Evolutionary conservation across 306 rosid genomes (phyloP), one percentile per base, ranked within the genome.

Genomic region (Quillaja saponaria): DNA sequence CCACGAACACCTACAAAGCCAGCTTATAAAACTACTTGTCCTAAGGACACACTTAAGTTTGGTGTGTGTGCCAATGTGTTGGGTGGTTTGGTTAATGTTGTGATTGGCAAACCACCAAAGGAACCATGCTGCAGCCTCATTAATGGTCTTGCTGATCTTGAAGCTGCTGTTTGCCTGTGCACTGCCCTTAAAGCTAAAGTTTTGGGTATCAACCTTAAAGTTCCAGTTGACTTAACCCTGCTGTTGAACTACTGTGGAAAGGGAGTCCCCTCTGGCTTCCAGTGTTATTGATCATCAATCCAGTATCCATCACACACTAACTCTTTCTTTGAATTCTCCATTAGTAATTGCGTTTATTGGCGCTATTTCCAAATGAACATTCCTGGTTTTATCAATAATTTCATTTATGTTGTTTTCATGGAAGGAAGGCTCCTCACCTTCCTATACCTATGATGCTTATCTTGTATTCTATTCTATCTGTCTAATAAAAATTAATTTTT

Each of bases 131-230:
- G 98, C 69, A 4, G 51, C 3, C 84, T 91, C 35, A 19, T 88
- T 49, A 2, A 77, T 1, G 87, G 85, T 9, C 79, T 91, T 0
- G 91, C n/a, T 33, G 78, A 91, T 53, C 86, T 88, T 61, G 96
- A 91, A 47, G 97, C 95, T 2, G 96, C 92, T 6, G 67, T 84
- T 15, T 91, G 97, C 73, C 96, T 91, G 40, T 88, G 96, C 92
- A 91, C 95, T 0, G 90, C 88, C 10, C 82, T 88, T 3, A 88
- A 76, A 25, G 95, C 91, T 25, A 77, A 78, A 14, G 49, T 88
- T 10, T 17, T 91, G 10, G 95, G 96, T 2, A 18, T 86, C 52
- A 81, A 88, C 72, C 82, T 88, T 13, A 80, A 86, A 17, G 4
- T 88, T 54, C 88, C 90, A 0, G 6, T 90, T n/a, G 37, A 66